Evolutionary conservation across 345 rosid genomes (phyloP).

Genomic region (Hibiscus mutabilis): DNA sequence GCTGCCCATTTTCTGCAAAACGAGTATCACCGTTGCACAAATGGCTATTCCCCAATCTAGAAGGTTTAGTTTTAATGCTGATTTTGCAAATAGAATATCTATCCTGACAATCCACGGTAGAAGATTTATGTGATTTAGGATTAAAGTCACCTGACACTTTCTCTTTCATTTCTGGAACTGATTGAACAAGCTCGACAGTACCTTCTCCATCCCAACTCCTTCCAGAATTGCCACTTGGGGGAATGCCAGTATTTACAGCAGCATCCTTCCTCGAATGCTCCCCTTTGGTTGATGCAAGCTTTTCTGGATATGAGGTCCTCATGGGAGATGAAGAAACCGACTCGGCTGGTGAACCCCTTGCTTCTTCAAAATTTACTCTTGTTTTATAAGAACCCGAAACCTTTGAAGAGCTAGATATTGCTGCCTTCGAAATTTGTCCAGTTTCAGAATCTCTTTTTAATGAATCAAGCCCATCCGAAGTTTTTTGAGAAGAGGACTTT

Average conservation of each 20-base stretch:
- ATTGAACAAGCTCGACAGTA: conserved; percentile 10
- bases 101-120: background rate
- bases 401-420: conserved; percentile 61
- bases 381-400: conserved; percentile 39
- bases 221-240: conserved; percentile 16
- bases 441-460: conserved; percentile 30
- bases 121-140: conserved; percentile 15
- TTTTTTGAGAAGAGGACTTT: conserved; percentile 15
- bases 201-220: conserved; percentile 19
- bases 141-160: conserved; percentile 17
- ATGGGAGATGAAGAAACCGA: conserved; percentile 55
- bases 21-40: conserved; percentile 12
- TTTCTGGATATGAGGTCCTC: conserved; percentile 36
- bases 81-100: conserved; percentile 6
- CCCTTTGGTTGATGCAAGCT: conserved; percentile 21
- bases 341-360: conserved; percentile 39
- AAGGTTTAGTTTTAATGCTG: conserved; percentile 13
- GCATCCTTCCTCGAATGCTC: conserved; percentile 9
- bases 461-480: conserved; percentile 21
- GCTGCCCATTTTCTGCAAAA: conserved; percentile 8
- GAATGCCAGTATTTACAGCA: conserved; percentile 12
- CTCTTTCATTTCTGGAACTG: conserved; percentile 16
- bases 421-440: conserved; percentile 34
- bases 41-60: conserved; percentile 14
- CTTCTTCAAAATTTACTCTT: conserved; percentile 27